phyloP scores from a whole-genome alignment of 1,284 basidiomycete species.

The Fomitopsis pinicola region DNA sequence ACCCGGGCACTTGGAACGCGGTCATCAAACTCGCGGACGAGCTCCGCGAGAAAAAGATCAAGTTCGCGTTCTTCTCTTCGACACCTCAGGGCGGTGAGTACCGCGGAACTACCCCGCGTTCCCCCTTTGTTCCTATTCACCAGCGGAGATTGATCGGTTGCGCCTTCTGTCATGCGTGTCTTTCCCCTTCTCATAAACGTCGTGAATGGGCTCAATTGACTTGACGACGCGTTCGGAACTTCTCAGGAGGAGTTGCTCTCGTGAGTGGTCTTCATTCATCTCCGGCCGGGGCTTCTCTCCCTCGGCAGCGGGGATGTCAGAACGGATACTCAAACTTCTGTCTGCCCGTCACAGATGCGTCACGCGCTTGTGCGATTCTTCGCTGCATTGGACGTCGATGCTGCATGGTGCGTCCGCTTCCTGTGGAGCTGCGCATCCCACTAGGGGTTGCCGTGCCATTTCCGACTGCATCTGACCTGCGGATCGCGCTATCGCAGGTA shows the following conservation, averaged over 20 bases:
- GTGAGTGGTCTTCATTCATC: conserved; percentile 37
- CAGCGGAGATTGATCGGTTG: conserved; percentile 22
- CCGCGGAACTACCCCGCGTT: conserved; percentile 7
- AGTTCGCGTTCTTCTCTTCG: conserved; percentile 86
- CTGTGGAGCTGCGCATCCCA: not conserved
- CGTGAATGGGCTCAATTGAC: conserved; percentile 2
- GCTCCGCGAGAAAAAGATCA: conserved; percentile 75
- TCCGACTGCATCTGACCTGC: not conserved
- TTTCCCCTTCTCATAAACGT: not conserved
- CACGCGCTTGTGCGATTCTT: conserved; percentile 85
- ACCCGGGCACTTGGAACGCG: conserved; percentile 66
- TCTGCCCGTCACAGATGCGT: conserved; percentile 59
- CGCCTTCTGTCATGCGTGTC: conserved; percentile 9
- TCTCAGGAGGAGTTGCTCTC: conserved; percentile 78
- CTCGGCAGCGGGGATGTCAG: conserved; percentile 1
- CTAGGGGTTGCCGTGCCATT: not conserved
- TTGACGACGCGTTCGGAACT: conserved; percentile 18
- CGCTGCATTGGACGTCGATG: conserved; percentile 73
- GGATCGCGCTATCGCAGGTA: conserved; percentile 47
- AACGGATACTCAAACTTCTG: conserved; percentile 10
- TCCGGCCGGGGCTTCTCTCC: not conserved
- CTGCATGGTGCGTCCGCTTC: conserved; percentile 57
- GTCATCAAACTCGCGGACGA: conserved; percentile 78
- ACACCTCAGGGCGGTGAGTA: conserved; percentile 80
- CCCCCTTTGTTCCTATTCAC: conserved; percentile 8